A percentile compares a stretch with the other conserved stretches of the same genome.
phyloP scores from a whole-genome alignment of 2,329 filamentous ascomycete genomes.

The Calonectria pteridis region DNA sequence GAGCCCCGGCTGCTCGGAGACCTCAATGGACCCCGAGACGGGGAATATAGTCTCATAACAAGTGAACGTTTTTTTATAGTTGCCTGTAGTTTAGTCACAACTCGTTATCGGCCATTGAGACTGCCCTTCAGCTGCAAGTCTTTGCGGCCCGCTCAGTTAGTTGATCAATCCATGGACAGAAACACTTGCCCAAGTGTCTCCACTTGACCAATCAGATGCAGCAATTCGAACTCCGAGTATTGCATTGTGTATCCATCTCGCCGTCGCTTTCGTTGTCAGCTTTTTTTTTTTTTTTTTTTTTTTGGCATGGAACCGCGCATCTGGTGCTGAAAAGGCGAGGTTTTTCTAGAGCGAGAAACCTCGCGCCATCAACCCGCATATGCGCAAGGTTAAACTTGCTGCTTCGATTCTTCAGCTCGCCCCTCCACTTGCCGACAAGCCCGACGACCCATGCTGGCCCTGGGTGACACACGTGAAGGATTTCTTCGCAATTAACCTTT shows the following conservation, averaged over 20 bases:
- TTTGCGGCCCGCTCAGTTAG: neutral
- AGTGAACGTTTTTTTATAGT: neutral
- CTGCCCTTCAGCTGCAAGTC: neutral
- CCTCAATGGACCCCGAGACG: neutral
- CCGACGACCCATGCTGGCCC: neutral
- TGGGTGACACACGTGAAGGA: neutral
- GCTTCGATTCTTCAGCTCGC: neutral
- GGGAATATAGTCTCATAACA: neutral
- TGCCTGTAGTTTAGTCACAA: neutral
- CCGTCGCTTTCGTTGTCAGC: neutral
- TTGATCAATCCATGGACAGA: neutral
- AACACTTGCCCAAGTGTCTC: neutral
- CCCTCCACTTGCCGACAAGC: neutral
- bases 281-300: too few relatives aligned
- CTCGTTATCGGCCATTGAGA: neutral
- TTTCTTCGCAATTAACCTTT: neutral
- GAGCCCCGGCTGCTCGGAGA: neutral
- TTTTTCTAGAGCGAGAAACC: neutral
- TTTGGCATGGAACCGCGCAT: neutral
- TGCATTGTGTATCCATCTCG: neutral
- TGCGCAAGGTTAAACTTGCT: neutral
- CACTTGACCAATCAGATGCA: neutral
- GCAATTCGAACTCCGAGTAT: neutral
- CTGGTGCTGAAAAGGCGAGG: neutral
- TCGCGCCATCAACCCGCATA: neutral